Base-by-base conservation (phyloP, 441 rosid genomes). In the Aleurites moluccanus region DNA sequence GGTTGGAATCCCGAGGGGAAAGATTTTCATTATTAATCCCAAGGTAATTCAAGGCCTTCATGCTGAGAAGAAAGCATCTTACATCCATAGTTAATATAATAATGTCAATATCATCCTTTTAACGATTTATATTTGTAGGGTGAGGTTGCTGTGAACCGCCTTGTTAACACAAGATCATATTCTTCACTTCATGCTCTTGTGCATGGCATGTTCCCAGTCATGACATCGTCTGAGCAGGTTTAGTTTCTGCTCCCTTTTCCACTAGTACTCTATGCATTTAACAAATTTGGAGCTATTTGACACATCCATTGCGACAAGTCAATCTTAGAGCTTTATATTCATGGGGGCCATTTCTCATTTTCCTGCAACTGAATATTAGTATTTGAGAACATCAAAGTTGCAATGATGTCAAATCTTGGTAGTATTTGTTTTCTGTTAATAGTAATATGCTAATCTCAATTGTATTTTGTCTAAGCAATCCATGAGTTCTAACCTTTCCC, bases 1-100 rank as follows among this genome's bases (percentile, higher is more conserved):
- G 82, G 95, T 96, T 18, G 99, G 98, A 72, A 92, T 96, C 72
- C 98, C 99, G 0, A 91, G 78, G 66, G 98, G 98, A 66, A 96
- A 96, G 78, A 90, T 96, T 78, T 93, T 96, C 85, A 93, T 81
- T 66, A 96, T 96, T 65, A 96, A 96, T 82, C 97, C 98, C 60
- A 96, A 92, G 98, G 99, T 96, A 90, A 28, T 30, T 76, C 23
- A 59, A 38, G 45, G 64, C 8, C 35, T 56, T 71, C 30, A 15
- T 70, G 68, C 78, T 59, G 62, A 23, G 61, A 56, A 67, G 73
- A 69, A 28, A 33, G 50, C 40, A 25, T 30, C 33, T 49, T 14
- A 21, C 18, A 23, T 63, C 30, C 49, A 35, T 38, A 44, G 44
- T 14, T 59, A 47, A 23, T 66, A 4, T n/a, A 71, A 49, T 69